Conservation (phyloP, 352 stramenopile genomes). For the Phytophthora lateralis region DNA sequence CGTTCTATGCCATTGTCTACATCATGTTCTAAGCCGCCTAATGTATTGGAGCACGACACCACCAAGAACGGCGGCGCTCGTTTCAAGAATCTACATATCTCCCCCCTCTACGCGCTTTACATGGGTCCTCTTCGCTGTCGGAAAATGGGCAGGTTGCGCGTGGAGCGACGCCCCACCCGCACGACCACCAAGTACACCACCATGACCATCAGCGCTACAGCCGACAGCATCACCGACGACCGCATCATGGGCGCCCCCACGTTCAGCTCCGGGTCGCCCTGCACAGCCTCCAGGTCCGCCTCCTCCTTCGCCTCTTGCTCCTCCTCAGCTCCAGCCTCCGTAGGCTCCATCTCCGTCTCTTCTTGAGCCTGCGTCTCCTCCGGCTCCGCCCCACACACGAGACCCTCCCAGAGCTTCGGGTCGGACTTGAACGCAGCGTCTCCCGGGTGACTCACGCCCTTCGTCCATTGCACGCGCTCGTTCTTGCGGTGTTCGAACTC, state of each 20-base stretch:
- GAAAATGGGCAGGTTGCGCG: conserved; percentile 28
- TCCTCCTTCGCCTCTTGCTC: too few relatives aligned
- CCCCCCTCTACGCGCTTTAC: conserved; percentile 6
- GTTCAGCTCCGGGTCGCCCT: not conserved
- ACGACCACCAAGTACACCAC: conserved; percentile 22
- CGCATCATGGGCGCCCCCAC: conserved; percentile 14
- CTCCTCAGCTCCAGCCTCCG: conserved; percentile 7
- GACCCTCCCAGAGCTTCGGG: conserved; percentile 31
- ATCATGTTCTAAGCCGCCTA: not conserved
- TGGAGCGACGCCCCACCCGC: conserved; percentile 8
- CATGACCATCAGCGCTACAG: conserved; percentile 13
- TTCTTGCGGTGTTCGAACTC: conserved; percentile 44
- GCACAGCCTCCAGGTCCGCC: too few relatives aligned
- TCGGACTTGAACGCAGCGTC: conserved; percentile 28
- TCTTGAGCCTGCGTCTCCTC: not conserved
- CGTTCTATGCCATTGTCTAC: conserved; percentile 5
- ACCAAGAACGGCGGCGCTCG: not conserved
- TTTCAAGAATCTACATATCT: not conserved
- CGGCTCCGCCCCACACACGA: conserved; percentile 23
- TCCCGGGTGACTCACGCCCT: conserved; percentile 38
- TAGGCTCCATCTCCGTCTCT: not conserved
- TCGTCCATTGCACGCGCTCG: conserved; percentile 31
- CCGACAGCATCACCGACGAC: conserved; percentile 34
- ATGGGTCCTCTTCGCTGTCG: conserved; percentile 17
- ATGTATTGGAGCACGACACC: not conserved